Evolutionary conservation across 129 eudicot species (phyloP).

Genomic region (Apium graveolens): DNA sequence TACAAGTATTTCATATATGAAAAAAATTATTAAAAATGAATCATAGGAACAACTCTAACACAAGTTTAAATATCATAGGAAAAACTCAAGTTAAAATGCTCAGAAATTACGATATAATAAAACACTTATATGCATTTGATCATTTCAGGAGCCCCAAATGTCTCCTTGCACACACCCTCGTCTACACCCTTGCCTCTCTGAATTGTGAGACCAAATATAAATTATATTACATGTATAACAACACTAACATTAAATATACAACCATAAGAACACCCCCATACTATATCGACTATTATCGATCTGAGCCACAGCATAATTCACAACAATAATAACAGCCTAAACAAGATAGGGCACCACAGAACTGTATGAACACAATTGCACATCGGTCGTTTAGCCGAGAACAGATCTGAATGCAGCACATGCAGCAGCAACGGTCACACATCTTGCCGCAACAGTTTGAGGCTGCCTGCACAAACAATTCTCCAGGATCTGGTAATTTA

Average conservation of each 20-base stretch:
- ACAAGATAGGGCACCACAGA: slow-evolving; percentile 51
- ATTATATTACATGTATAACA: not conserved
- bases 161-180: too few species aligned
- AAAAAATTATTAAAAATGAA: too few species aligned
- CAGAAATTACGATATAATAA: too few species aligned
- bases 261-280: not conserved
- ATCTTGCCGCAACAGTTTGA: slow-evolving; percentile 63
- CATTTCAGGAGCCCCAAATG: too few species aligned
- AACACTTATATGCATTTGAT: too few species aligned
- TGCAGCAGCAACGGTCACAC: slow-evolving; percentile 64
- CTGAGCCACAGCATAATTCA: slow-evolving; percentile 33
- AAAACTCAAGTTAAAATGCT: too few species aligned
- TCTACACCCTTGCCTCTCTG: too few species aligned
- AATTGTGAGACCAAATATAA: not conserved
- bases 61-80: too few species aligned
- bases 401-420: slow-evolving; percentile 64
- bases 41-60: too few species aligned
- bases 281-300: not conserved
- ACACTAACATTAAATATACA: not conserved
- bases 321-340: slow-evolving; percentile 74
- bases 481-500: slow-evolving; percentile 61
- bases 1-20: too few species aligned
- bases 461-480: slow-evolving; percentile 64
- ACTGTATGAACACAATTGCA: slow-evolving; percentile 58
- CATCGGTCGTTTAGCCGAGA: slow-evolving; percentile 59